Percentiles rank a stretch among this genome's conserved stretches.
Conservation (phyloP, 2,329 filamentous ascomycete genomes). For the Fusarium sacchari region DNA sequence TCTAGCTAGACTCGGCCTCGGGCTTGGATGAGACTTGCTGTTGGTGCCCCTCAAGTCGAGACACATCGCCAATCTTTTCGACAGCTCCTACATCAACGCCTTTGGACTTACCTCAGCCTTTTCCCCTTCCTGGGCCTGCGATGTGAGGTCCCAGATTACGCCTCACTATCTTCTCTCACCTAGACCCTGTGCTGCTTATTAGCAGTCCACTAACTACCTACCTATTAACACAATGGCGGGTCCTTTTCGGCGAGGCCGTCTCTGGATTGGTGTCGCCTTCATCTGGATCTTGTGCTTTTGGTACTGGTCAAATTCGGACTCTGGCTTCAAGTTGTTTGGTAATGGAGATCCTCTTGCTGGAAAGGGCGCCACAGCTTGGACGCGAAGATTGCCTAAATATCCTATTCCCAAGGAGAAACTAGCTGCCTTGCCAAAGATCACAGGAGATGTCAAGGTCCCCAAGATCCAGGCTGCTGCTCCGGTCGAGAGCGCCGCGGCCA, state of each 20-base stretch:
- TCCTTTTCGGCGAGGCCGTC: conserved; percentile 38
- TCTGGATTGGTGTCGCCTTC: conserved; percentile 39
- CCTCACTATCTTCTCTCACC: conserved; percentile 10
- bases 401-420: conserved; percentile 39
- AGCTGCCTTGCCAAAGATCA: conserved; percentile 49
- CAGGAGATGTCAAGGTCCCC: conserved; percentile 35
- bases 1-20: conserved; percentile 21
- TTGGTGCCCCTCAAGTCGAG: conserved; percentile 16
- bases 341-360: conserved; percentile 36
- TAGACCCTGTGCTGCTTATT: conserved; percentile 11
- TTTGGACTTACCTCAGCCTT: conserved; percentile 8
- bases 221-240: conserved; percentile 29
- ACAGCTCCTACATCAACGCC: conserved; percentile 21
- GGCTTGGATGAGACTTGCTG: conserved; percentile 20
- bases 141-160: conserved; percentile 29
- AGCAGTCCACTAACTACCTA: conserved; percentile 19
- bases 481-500: conserved; percentile 39
- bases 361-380: conserved; percentile 39
- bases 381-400: conserved; percentile 35
- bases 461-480: conserved; percentile 48
- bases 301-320: conserved; percentile 37
- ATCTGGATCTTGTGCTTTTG: conserved; percentile 41
- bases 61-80: conserved; percentile 28
- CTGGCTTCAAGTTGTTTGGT: conserved; percentile 28
- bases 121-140: conserved; percentile 24